These are phyloP conservation scores for Helianthus tuberosus DNA, from an alignment of 129 eudicot species.

Conservation along the genomic window DNA sequence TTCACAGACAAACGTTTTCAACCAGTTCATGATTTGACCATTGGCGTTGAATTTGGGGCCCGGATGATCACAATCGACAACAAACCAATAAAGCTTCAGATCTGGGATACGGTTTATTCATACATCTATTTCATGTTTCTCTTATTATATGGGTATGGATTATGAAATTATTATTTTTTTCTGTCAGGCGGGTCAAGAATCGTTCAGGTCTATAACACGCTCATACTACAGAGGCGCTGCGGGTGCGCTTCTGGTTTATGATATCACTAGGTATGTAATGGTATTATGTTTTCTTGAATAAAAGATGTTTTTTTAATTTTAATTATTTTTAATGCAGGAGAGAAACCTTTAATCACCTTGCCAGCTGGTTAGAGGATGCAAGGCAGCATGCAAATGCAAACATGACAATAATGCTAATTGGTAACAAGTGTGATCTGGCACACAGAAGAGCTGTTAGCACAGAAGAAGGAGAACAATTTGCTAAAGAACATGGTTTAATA, in stretches of 20 bases:
- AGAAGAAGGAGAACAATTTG: slow-evolving; percentile 96
- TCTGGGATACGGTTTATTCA: slow-evolving; percentile 51
- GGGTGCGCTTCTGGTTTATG: slow-evolving; percentile 92
- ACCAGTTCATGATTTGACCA: slow-evolving; percentile 89
- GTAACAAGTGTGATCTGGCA: slow-evolving; percentile 84
- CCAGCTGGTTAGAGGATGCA: slow-evolving; percentile 97
- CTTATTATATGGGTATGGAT: background rate
- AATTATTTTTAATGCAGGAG: slow-evolving; percentile 48
- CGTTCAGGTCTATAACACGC: slow-evolving; percentile 90
- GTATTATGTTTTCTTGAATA: background rate
- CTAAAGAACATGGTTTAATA: slow-evolving; percentile 83
- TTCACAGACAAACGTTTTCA: slow-evolving; percentile 95
- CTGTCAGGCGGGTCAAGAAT: slow-evolving; percentile 96
- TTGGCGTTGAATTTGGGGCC: slow-evolving; percentile 98
- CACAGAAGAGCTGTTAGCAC: slow-evolving; percentile 94
- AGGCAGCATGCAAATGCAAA: slow-evolving; percentile 89
- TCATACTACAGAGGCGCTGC: slow-evolving; percentile 98
- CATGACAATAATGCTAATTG: slow-evolving; percentile 93
- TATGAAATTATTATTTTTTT: background rate
- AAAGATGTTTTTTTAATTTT: background rate
- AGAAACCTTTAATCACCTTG: slow-evolving; percentile 93
- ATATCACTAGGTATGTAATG: slow-evolving; percentile 60
- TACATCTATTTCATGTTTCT: background rate
- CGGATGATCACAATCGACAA: slow-evolving; percentile 89
- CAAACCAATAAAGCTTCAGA: slow-evolving; percentile 86